Conservation (phyloP, 352 stramenopile species). For the Globisporangium megalacanthum region DNA sequence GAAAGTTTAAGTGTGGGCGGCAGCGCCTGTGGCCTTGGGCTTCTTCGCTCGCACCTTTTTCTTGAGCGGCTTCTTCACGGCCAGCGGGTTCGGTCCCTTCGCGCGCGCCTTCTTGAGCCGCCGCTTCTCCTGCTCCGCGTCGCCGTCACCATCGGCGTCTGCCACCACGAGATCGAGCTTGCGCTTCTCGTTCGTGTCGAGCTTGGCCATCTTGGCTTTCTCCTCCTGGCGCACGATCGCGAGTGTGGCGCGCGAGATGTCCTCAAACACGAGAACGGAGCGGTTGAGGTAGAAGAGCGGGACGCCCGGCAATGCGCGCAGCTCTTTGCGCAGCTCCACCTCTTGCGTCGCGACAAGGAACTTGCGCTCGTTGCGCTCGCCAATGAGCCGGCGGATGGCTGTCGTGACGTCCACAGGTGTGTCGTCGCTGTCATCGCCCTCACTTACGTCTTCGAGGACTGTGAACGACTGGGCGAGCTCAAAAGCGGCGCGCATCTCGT, state of each 20-base stretch:
- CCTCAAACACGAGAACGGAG: constrained; percentile 84
- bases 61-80: constrained; percentile 65
- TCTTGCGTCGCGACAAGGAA: constrained; percentile 83
- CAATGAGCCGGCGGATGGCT: constrained; percentile 15
- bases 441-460: constrained; percentile 38
- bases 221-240: constrained; percentile 79
- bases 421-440: not conserved
- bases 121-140: constrained; percentile 14
- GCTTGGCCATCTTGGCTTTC: constrained; percentile 57
- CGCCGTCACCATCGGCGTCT: constrained; percentile 3
- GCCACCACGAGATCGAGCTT: constrained; percentile 53
- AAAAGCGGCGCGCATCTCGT: constrained; percentile 51
- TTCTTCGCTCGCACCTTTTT: constrained; percentile 82
- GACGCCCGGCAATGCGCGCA: constrained; percentile 63
- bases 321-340: constrained; percentile 70
- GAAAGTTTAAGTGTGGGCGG: not conserved
- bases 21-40: constrained; percentile 47
- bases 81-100: constrained; percentile 72
- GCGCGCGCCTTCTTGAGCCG: constrained; percentile 49
- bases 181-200: constrained; percentile 72
- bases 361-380: constrained; percentile 76
- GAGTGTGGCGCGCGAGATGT: constrained; percentile 72
- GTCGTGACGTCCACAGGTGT: constrained; percentile 34
- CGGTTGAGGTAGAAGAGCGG: constrained; percentile 86
- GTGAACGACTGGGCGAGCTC: constrained; percentile 66